Evolutionary conservation across 371 early-diverging fungal genomes (phyloP).

Genomic region (Circinella minor): DNA sequence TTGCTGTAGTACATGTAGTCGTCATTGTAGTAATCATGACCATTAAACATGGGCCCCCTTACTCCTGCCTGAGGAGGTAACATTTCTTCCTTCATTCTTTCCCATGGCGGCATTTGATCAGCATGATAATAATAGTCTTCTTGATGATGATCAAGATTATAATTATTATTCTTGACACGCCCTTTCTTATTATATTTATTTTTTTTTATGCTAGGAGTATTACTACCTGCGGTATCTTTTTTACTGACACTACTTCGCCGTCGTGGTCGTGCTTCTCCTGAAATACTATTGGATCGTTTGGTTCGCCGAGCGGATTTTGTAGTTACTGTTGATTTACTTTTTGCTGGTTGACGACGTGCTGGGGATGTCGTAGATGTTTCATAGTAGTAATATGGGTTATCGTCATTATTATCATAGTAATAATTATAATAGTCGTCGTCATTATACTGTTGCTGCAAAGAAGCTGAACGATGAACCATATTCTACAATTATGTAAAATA

Average conservation of each 20-base stretch:
- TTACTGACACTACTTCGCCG: not conserved
- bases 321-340: not conserved
- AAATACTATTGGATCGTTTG: not conserved
- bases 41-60: not conserved
- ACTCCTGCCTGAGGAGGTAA: not conserved
- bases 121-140: not conserved
- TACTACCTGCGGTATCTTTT: not conserved
- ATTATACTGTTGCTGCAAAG: not conserved
- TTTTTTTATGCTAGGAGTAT: not conserved
- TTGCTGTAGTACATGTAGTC: not conserved
- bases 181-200: not conserved
- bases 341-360: not conserved
- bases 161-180: not conserved
- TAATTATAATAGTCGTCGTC: not conserved
- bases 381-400: not conserved
- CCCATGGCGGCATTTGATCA: not conserved
- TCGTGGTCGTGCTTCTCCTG: constrained; percentile 4
- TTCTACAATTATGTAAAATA: not conserved
- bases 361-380: not conserved
- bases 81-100: not conserved
- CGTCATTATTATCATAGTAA: not conserved
- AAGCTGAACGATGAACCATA: constrained; percentile 11
- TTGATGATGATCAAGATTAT: not conserved
- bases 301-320: not conserved
- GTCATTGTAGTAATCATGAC: constrained; percentile 1